phyloP scores from a whole-genome alignment of 768 basidiomycete genomes.

The Galerina sulciceps region DNA sequence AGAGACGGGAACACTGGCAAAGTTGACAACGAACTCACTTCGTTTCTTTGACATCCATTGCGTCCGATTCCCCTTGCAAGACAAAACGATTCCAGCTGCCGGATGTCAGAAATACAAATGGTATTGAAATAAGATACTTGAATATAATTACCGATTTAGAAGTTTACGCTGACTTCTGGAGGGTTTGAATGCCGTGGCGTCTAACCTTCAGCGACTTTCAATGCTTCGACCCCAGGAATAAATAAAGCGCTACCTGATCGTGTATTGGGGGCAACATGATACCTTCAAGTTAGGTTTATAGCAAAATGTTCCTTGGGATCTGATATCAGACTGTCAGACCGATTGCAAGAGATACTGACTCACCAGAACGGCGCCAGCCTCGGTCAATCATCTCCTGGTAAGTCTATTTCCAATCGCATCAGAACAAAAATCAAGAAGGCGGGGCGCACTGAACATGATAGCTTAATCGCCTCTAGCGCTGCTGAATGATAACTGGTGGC shows the following conservation, averaged over 20 bases:
- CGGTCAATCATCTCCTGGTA: constrained; percentile 86
- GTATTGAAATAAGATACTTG: neutral
- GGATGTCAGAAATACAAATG: neutral
- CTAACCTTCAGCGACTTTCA: constrained; percentile 51
- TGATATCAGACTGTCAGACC: neutral
- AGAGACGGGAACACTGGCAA: neutral
- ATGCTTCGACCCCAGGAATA: neutral
- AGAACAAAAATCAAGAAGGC: neutral
- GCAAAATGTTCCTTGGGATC: constrained; percentile 58
- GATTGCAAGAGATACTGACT: neutral
- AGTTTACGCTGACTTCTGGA: constrained; percentile 79
- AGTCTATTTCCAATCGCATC: constrained; percentile 41
- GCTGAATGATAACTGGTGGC: constrained; percentile 52
- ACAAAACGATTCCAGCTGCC: constrained; percentile 78
- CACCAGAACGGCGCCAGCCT: constrained; percentile 84
- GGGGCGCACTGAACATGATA: constrained; percentile 56
- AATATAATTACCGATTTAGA: constrained; percentile 63
- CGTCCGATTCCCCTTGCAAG: constrained; percentile 42
- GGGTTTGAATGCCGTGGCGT: constrained; percentile 66
- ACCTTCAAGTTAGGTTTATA: constrained; percentile 85
- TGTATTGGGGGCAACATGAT: constrained; percentile 94
- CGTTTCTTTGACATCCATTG: constrained; percentile 28
- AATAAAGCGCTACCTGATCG: constrained; percentile 69
- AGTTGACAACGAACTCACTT: constrained; percentile 11
- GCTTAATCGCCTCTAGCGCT: constrained; percentile 48